A percentile compares a stretch with the other conserved stretches of the same genome.
Evolutionary conservation across 768 basidiomycete species (phyloP).

Genomic region (Candolleomyces aberdarensis): DNA sequence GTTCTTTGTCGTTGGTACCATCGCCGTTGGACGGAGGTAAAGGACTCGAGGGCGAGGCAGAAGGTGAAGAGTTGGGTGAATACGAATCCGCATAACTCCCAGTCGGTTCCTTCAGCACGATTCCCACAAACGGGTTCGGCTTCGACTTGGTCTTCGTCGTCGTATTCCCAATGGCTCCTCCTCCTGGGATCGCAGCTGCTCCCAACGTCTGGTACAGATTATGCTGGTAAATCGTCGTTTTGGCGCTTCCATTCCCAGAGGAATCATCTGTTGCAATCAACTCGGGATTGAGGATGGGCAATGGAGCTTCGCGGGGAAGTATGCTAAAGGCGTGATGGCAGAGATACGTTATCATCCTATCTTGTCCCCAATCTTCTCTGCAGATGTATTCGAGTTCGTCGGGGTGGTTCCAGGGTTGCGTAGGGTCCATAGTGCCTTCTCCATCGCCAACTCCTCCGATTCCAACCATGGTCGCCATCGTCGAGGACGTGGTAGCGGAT

Average conservation of each 20-base stretch:
- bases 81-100: too few relatives aligned
- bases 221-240: too few relatives aligned
- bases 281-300: too few relatives aligned
- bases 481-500: too few relatives aligned
- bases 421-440: background rate
- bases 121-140: background rate
- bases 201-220: too few relatives aligned
- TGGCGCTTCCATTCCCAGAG: too few relatives aligned
- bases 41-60: too few relatives aligned
- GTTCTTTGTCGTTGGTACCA: conserved; percentile 8
- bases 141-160: conserved; percentile 2
- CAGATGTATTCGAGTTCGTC: conserved; percentile 37
- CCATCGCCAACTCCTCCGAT: too few relatives aligned
- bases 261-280: too few relatives aligned
- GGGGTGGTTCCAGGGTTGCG: conserved; percentile 35
- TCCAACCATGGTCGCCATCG: too few relatives aligned
- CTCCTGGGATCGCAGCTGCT: background rate
- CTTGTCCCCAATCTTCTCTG: conserved; percentile 28
- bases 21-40: background rate
- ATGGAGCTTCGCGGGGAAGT: conserved; percentile 23
- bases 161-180: conserved; percentile 8
- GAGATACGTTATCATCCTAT: conserved; percentile 31
- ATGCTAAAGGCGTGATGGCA: conserved; percentile 33
- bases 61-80: too few relatives aligned
- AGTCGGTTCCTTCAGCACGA: conserved; percentile 10